Evolutionary conservation across 352 stramenopile genomes (phyloP).

Genomic region (Blastocystis sp.): DNA sequence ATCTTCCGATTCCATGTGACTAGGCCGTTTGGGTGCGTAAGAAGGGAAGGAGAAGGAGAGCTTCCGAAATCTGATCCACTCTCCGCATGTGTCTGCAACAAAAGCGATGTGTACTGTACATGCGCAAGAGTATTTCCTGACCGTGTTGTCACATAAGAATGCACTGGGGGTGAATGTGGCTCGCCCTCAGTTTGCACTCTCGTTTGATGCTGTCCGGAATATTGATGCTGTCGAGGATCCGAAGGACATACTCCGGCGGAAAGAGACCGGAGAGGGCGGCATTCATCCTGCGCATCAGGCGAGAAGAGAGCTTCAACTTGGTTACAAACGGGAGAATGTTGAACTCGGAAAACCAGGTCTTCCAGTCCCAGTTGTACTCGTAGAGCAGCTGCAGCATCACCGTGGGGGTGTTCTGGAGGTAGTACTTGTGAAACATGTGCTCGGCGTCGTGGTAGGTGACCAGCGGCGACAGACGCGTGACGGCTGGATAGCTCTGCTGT

Average conservation of each 20-base stretch:
- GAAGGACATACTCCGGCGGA: constrained; percentile 9
- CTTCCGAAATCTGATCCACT: too few relatives aligned
- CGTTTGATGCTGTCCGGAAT: constrained; percentile 43
- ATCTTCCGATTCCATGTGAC: constrained; percentile 13
- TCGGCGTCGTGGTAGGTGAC: constrained; percentile 29
- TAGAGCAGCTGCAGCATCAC: constrained; percentile 57
- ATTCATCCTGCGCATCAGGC: constrained; percentile 25
- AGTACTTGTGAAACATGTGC: constrained; percentile 64
- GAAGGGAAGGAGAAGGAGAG: too few relatives aligned
- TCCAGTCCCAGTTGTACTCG: constrained; percentile 51
- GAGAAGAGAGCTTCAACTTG: not conserved
- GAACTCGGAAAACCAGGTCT: constrained; percentile 55
- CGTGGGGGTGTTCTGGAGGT: constrained; percentile 40
- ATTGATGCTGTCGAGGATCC: constrained; percentile 52
- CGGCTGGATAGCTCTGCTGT: not conserved
- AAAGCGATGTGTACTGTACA: too few relatives aligned
- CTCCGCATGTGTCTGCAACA: too few relatives aligned
- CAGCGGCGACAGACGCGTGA: constrained; percentile 5
- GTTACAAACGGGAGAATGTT: constrained; percentile 60
- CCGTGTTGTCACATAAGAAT: not conserved
- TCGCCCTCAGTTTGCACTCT: constrained; percentile 19
- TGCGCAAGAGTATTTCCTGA: too few relatives aligned
- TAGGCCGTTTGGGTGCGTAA: too few relatives aligned
- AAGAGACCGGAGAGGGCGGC: constrained; percentile 41
- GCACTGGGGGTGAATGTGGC: constrained; percentile 1